Percentiles rank a stretch among this genome's conserved stretches.
Conservation (phyloP, 1,284 basidiomycete species). For the Cryptococcus wingfieldii region DNA sequence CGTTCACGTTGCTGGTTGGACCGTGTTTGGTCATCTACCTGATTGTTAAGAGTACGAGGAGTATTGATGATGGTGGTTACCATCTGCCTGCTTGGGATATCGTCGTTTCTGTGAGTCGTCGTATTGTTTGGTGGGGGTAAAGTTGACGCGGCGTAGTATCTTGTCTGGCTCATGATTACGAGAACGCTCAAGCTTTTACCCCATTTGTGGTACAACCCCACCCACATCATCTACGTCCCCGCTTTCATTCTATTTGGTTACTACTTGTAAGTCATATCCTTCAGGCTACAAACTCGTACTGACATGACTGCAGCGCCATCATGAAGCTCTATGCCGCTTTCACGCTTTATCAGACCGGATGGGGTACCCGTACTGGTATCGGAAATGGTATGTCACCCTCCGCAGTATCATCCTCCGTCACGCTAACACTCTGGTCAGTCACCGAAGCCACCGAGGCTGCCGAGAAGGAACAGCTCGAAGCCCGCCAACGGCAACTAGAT, state of each 20-base stretch:
- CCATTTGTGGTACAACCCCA: constrained; percentile 77
- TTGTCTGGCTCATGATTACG: constrained; percentile 75
- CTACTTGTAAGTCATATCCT: constrained; percentile 46
- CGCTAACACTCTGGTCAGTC: background rate
- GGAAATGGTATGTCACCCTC: constrained; percentile 57
- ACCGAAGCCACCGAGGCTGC: background rate
- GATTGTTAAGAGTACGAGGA: constrained; percentile 70
- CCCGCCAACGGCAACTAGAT: background rate
- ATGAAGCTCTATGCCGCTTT: constrained; percentile 82
- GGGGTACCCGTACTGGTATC: constrained; percentile 86
- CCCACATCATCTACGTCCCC: constrained; percentile 81
- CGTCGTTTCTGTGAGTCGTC: constrained; percentile 49
- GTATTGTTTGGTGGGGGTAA: background rate
- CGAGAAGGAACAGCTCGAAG: background rate
- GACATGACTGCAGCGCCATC: constrained; percentile 62
- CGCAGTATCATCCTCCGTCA: too few relatives aligned
- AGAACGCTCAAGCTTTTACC: constrained; percentile 82
- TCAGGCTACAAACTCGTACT: background rate
- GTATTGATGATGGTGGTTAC: constrained; percentile 68
- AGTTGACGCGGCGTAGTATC: constrained; percentile 53
- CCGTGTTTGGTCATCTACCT: constrained; percentile 71
- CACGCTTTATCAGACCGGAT: constrained; percentile 82
- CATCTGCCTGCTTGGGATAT: constrained; percentile 88
- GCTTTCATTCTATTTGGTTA: constrained; percentile 89
- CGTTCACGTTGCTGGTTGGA: constrained; percentile 77